A percentile compares a stretch with the other conserved stretches of the same genome.
These are phyloP conservation scores for Lycium ferocissimum DNA, from an alignment of 257 asterid genomes.

Conservation along the genomic window DNA sequence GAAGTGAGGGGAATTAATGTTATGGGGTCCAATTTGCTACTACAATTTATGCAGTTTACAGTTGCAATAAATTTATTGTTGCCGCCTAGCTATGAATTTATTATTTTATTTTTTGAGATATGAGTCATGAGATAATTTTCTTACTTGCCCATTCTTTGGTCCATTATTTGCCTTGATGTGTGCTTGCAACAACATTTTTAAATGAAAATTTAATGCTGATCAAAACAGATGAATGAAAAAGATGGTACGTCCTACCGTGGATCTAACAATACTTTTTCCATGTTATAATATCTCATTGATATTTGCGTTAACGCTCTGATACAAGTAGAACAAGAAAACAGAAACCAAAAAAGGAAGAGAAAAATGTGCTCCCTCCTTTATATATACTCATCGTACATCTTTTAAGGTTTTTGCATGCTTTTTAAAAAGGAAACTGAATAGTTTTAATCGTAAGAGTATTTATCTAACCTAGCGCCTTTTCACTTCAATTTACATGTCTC, in stretches of 20 bases:
- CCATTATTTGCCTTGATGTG: conserved; percentile 24
- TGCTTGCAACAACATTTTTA: conserved; percentile 14
- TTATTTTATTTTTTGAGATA: not conserved
- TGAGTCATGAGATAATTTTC: not conserved
- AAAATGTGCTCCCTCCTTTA: no score
- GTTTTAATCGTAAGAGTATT: no score
- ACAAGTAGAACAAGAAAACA: no score
- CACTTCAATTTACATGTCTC: no score
- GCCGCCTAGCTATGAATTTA: not conserved
- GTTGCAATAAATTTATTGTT: conserved; percentile 47
- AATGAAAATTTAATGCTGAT: conserved; percentile 25
- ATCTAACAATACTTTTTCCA: not conserved
- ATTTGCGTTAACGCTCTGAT: not conserved
- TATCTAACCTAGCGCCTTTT: no score
- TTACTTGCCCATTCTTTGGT: not conserved
- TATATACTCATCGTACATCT: no score
- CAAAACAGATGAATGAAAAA: not conserved
- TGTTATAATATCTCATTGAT: not conserved
- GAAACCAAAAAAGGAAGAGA: no score
- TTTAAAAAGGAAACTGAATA: no score
- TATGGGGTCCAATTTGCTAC: conserved; percentile 46
- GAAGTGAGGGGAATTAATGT: conserved; percentile 40
- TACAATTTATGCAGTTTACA: conserved; percentile 41
- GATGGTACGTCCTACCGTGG: not conserved
- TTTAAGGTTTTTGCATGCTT: no score